Conservation (phyloP, 2,329 filamentous ascomycete genomes). For the Colletotrichum endophyticum region DNA sequence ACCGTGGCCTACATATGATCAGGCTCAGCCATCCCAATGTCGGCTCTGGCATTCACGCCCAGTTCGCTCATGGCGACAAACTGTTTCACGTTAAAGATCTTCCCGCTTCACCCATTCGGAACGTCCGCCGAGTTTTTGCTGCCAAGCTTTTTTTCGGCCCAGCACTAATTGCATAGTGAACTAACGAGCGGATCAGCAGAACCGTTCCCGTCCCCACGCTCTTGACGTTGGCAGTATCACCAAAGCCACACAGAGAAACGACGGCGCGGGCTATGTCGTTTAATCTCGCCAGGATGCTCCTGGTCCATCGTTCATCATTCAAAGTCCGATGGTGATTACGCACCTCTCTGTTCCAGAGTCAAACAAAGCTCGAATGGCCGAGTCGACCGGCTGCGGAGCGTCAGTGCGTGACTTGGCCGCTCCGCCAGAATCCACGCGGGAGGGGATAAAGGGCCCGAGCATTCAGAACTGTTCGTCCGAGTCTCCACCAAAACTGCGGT, state of each 20-base stretch:
- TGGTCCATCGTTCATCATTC: neutral
- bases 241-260: neutral
- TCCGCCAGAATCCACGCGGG: neutral
- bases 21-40: neutral
- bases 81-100: constrained; percentile 6
- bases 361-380: neutral
- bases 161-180: neutral
- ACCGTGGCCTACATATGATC: neutral
- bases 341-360: neutral
- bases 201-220: neutral
- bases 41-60: neutral
- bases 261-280: neutral
- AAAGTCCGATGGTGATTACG: neutral
- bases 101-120: neutral
- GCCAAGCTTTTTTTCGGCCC: constrained; percentile 13
- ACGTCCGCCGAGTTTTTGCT: constrained; percentile 1
- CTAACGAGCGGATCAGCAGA: neutral
- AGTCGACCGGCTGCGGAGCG: neutral
- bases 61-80: neutral
- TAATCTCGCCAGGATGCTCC: neutral
- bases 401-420: constrained; percentile 4
- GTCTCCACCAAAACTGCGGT: neutral
- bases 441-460: neutral
- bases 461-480: neutral
- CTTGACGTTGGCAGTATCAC: neutral